phyloP scores from a whole-genome alignment of 2,329 filamentous ascomycete genomes.

The Metarhizium rileyi region DNA sequence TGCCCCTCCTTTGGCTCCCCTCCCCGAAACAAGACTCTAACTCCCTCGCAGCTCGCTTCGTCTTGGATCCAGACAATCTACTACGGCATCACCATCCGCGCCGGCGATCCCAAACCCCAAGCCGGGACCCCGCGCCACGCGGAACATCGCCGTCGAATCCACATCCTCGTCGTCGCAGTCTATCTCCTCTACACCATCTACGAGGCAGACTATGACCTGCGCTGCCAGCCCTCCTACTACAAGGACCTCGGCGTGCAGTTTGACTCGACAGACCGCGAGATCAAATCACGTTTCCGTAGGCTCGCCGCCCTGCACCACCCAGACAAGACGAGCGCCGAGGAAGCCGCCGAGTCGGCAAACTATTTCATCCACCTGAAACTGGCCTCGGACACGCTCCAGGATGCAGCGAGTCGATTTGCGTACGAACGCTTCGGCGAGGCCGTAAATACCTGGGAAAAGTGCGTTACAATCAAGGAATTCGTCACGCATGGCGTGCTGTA shows the following conservation, averaged over 20 bases:
- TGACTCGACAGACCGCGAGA: conserved; percentile 58
- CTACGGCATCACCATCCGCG: conserved; percentile 82
- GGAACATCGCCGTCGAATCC: conserved; percentile 70
- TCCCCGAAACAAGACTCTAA: not conserved
- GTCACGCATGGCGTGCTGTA: conserved; percentile 55
- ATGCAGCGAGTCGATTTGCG: conserved; percentile 69
- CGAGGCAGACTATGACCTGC: conserved; percentile 78
- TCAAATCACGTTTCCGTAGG: conserved; percentile 79
- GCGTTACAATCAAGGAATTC: conserved; percentile 62
- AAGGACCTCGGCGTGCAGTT: conserved; percentile 61
- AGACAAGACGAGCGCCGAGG: conserved; percentile 57
- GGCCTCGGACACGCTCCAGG: conserved; percentile 72
- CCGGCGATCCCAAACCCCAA: conserved; percentile 70
- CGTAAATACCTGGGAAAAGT: conserved; percentile 55
- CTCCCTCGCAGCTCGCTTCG: conserved; percentile 56
- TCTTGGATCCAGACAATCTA: conserved; percentile 70
- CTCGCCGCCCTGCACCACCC: conserved; percentile 67
- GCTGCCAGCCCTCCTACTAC: conserved; percentile 67
- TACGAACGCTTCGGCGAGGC: conserved; percentile 83
- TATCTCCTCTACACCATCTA: conserved; percentile 91
- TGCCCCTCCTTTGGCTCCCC: not conserved
- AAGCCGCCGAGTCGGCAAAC: conserved; percentile 21
- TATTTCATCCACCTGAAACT: conserved; percentile 76
- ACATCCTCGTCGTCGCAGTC: conserved; percentile 68
- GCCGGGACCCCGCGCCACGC: conserved; percentile 59